These are phyloP conservation scores for Sungouiozyma ichnusensis DNA, from an alignment of 805 yeast species.

Conservation along the genomic window DNA sequence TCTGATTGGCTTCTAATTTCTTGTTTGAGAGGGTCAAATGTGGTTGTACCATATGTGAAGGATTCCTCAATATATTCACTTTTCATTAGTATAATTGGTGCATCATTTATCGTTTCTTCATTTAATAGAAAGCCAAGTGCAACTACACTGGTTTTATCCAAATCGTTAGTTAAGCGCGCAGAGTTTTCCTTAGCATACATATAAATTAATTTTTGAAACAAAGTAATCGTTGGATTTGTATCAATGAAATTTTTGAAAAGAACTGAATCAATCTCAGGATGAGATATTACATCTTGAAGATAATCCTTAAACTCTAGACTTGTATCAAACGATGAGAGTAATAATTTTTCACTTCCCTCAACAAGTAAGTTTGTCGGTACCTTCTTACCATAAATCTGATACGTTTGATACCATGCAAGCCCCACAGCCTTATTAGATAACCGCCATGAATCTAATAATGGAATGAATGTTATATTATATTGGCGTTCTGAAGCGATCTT, in stretches of 20 bases:
- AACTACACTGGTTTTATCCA: constrained; percentile 21
- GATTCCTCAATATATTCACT: constrained; percentile 23
- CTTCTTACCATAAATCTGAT: constrained; percentile 17
- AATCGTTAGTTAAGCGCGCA: constrained; percentile 11
- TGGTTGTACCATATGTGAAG: constrained; percentile 10
- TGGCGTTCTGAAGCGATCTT: constrained; percentile 21
- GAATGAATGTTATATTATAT: constrained; percentile 18
- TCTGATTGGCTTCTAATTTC: constrained; percentile 17
- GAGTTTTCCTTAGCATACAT: constrained; percentile 17
- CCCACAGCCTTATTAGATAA: constrained; percentile 20
- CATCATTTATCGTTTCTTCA: not conserved
- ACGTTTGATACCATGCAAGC: constrained; percentile 28
- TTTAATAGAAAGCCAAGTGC: constrained; percentile 14
- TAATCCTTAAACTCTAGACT: constrained; percentile 13
- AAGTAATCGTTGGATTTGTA: constrained; percentile 9
- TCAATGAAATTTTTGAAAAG: constrained; percentile 18
- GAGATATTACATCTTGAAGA: constrained; percentile 11
- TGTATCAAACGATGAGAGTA: constrained; percentile 6
- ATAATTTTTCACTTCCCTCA: not conserved
- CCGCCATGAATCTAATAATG: constrained; percentile 21
- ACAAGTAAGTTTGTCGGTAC: constrained; percentile 9
- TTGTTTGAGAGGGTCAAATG: constrained; percentile 8
- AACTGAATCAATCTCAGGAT: constrained; percentile 11
- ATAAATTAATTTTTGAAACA: constrained; percentile 16
- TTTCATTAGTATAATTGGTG: constrained; percentile 9